These are phyloP conservation scores for Coprinellus aureogranulatus DNA, from an alignment of 768 basidiomycete genomes.

Conservation along the genomic window DNA sequence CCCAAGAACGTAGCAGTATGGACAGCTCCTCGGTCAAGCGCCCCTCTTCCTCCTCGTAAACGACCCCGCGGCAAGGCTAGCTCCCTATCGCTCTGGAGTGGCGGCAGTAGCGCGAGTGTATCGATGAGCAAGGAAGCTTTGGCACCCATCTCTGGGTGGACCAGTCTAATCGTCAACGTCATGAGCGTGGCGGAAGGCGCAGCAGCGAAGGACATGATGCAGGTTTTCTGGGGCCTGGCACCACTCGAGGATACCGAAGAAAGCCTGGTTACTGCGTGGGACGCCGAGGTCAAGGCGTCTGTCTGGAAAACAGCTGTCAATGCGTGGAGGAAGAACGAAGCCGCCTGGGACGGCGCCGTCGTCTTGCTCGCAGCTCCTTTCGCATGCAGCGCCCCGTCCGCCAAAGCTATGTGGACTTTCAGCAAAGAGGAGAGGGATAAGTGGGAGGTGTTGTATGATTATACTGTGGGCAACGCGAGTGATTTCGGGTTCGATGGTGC, in stretches of 20 bases:
- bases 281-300: conserved; percentile 37
- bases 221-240: conserved; percentile 50
- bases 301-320: conserved; percentile 61
- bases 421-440: conserved; percentile 48
- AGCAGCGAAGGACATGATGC: conserved; percentile 33
- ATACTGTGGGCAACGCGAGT: conserved; percentile 52
- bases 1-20: background rate
- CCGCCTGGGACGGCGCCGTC: conserved; percentile 54
- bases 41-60: background rate
- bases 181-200: conserved; percentile 2
- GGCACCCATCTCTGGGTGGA: conserved; percentile 2
- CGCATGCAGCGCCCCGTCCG: too few species aligned
- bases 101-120: background rate
- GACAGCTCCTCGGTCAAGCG: background rate
- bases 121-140: background rate
- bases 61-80: background rate
- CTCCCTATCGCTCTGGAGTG: background rate
- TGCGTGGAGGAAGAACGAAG: conserved; percentile 51
- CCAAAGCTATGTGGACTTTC: conserved; percentile 45
- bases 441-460: conserved; percentile 61
- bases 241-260: conserved; percentile 18
- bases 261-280: conserved; percentile 22
- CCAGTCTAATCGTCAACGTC: background rate
- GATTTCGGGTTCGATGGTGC: conserved; percentile 58
- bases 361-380: conserved; percentile 64